A percentile compares a stretch with the other conserved stretches of the same genome.
These are phyloP conservation scores for Eimeria maxima DNA, from an alignment of 169 alveolate species.

Conservation along the genomic window DNA sequence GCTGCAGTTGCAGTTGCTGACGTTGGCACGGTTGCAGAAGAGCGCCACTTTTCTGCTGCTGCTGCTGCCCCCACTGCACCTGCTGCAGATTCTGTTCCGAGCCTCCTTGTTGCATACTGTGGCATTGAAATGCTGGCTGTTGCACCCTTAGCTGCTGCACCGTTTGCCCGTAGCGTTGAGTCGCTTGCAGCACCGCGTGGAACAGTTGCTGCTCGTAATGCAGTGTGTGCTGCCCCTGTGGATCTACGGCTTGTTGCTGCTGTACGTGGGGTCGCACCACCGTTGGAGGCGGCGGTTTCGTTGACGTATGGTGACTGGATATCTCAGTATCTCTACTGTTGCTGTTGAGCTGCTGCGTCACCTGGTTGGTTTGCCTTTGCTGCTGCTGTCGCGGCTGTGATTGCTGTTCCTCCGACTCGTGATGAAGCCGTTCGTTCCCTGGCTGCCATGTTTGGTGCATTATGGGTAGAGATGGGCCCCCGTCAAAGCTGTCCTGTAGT, in stretches of 20 bases:
- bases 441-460: background rate
- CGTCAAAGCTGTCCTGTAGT: background rate
- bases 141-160: constrained; percentile 1
- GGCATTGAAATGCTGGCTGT: background rate
- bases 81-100: background rate
- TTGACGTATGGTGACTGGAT: background rate
- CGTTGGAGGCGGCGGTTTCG: background rate
- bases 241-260: background rate
- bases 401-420: background rate
- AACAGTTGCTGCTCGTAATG: constrained; percentile 44
- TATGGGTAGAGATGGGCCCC: background rate
- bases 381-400: constrained; percentile 18
- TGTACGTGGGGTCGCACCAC: background rate
- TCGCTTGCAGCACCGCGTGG: constrained; percentile 15
- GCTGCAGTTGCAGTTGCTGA: constrained; percentile 49
- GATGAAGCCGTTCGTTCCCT: background rate
- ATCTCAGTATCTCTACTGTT: background rate
- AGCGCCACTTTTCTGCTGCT: too few species aligned
- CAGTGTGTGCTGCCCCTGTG: constrained; percentile 26
- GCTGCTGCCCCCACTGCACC: constrained; percentile 38
- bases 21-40: constrained; percentile 4
- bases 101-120: background rate
- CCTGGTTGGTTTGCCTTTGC: background rate
- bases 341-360: background rate
- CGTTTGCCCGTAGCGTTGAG: background rate